Conservation (phyloP, 2,329 filamentous ascomycete genomes). For the Fusarium nanum region DNA sequence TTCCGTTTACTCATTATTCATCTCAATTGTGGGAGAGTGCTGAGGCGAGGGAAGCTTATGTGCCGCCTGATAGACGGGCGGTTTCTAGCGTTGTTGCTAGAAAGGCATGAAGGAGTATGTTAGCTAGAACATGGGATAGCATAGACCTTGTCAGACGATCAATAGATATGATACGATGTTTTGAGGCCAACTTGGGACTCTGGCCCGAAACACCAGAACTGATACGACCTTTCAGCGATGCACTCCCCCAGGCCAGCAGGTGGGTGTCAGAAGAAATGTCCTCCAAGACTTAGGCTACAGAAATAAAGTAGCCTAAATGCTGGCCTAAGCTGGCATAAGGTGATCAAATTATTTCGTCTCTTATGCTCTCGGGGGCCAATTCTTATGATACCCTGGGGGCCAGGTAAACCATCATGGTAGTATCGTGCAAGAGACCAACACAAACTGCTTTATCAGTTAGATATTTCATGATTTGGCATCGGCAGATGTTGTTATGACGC, state of each 20-base stretch:
- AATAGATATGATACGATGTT: not conserved
- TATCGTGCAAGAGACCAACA: not conserved
- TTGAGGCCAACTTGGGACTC: not conserved
- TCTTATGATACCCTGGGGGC: no score
- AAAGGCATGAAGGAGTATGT: not conserved
- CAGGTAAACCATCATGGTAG: no score
- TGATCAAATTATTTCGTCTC: no score
- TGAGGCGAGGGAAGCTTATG: slow-evolving; percentile 40
- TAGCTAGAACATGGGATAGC: no score
- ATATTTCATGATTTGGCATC: not conserved
- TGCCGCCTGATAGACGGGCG: slow-evolving; percentile 42
- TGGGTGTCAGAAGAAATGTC: no score
- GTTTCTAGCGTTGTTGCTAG: slow-evolving; percentile 32
- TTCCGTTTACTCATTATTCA: slow-evolving; percentile 47
- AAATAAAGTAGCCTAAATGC: no score
- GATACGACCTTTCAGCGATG: not conserved
- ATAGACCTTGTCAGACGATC: no score
- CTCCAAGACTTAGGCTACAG: no score
- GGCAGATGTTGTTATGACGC: not conserved
- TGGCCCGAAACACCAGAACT: not conserved
- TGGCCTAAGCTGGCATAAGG: no score
- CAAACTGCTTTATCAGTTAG: not conserved
- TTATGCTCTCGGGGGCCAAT: no score
- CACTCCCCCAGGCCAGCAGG: not conserved
- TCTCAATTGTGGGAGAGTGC: slow-evolving; percentile 44